Percentiles rank a stretch among this genome's conserved stretches.
Conservation (phyloP, 2,329 filamentous ascomycete species). For the Tolypocladium album region DNA sequence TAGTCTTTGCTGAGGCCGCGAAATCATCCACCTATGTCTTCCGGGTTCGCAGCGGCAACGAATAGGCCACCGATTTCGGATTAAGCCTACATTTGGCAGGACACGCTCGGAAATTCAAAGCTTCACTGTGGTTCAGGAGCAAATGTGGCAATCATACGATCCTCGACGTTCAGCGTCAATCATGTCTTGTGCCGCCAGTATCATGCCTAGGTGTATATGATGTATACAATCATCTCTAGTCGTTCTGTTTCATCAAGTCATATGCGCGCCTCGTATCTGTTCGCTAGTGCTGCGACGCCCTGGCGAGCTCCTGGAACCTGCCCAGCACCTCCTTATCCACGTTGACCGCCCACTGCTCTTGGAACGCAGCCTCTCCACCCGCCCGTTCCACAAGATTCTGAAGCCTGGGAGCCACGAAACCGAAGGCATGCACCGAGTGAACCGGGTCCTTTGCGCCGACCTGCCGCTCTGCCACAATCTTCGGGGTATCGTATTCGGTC, state of each 20-base stretch:
- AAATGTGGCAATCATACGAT: too few relatives aligned
- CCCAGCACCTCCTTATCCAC: constrained; percentile 63
- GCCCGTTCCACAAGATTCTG: constrained; percentile 44
- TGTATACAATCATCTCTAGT: background rate
- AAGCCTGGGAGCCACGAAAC: constrained; percentile 54
- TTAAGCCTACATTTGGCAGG: too few relatives aligned
- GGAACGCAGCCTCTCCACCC: constrained; percentile 57
- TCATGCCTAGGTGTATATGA: background rate
- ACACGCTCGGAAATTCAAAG: background rate
- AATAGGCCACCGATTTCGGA: too few relatives aligned
- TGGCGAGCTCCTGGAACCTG: constrained; percentile 38
- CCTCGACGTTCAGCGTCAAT: background rate
- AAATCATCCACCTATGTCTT: too few relatives aligned
- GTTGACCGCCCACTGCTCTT: constrained; percentile 58
- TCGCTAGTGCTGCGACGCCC: constrained; percentile 3
- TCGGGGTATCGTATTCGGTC: constrained; percentile 45
- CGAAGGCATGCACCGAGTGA: constrained; percentile 51
- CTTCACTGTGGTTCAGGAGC: background rate
- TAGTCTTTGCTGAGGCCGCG: too few relatives aligned
- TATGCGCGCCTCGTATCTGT: background rate
- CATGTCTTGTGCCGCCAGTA: background rate
- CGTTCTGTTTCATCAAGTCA: constrained; percentile 1
- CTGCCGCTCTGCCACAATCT: constrained; percentile 40
- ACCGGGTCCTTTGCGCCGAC: constrained; percentile 53
- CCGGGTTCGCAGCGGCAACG: too few relatives aligned